These are phyloP conservation scores for Pseudozyma hubeiensis DNA, from an alignment of 1,284 basidiomycete species.

Conservation along the genomic window DNA sequence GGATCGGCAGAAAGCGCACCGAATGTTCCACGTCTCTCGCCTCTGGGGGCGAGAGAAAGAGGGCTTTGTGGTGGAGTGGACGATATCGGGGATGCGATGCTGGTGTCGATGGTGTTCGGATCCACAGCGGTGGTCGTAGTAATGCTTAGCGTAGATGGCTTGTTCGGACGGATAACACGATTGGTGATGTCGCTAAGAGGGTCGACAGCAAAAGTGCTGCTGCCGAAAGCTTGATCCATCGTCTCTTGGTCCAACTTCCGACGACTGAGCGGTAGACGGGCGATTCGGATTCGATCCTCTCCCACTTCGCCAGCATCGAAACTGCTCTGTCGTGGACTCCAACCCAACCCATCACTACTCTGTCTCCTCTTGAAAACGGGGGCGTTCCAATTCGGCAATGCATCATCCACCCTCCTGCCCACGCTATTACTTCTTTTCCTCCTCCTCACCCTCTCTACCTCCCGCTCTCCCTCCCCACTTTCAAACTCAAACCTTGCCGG, in stretches of 20 bases:
- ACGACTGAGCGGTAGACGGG: slow-evolving; percentile 18
- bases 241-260: slow-evolving; percentile 9
- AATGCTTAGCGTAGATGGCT: not conserved
- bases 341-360: slow-evolving; percentile 15
- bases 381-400: not conserved
- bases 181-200: slow-evolving; percentile 2
- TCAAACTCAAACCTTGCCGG: slow-evolving; percentile 10
- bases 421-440: slow-evolving; percentile 27
- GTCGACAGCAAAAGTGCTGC: not conserved
- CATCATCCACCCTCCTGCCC: slow-evolving; percentile 7
- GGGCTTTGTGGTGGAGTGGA: too few species aligned
- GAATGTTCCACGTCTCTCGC: slow-evolving; percentile 14
- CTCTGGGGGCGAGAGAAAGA: not conserved
- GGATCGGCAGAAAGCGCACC: slow-evolving; percentile 6
- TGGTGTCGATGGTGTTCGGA: too few species aligned
- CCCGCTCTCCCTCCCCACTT: slow-evolving; percentile 5
- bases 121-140: too few species aligned
- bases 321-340: not conserved
- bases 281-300: slow-evolving; percentile 13
- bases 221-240: slow-evolving; percentile 25
- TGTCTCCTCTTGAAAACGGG: slow-evolving; percentile 16
- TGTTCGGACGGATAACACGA: not conserved
- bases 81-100: too few species aligned
- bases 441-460: slow-evolving; percentile 6
- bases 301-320: not conserved